These are phyloP conservation scores for Chalciporus sphaerocephalus DNA, from an alignment of 768 basidiomycete genomes.

Conservation along the genomic window DNA sequence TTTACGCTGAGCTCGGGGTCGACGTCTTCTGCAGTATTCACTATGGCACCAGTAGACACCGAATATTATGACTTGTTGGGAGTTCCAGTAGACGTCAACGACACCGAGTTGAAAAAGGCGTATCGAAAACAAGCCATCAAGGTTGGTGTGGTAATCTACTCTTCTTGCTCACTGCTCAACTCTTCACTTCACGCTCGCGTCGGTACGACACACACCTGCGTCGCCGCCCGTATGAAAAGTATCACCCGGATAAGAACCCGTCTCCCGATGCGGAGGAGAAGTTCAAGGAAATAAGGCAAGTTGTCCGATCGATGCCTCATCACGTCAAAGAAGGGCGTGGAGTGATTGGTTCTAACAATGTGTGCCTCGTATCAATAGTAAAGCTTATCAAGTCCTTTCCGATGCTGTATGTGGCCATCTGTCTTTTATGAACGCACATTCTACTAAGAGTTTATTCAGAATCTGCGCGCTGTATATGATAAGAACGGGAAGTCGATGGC, in stretches of 20 bases:
- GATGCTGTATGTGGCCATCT: slow-evolving; percentile 56
- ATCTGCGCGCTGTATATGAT: slow-evolving; percentile 87
- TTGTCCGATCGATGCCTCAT: slow-evolving; percentile 3
- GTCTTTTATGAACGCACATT: slow-evolving; percentile 7
- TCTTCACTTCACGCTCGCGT: neutral
- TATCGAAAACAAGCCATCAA: slow-evolving; percentile 94
- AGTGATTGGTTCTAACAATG: slow-evolving; percentile 14
- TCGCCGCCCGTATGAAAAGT: slow-evolving; percentile 43
- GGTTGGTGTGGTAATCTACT: slow-evolving; percentile 39
- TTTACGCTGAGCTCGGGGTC: neutral
- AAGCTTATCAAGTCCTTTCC: slow-evolving; percentile 92
- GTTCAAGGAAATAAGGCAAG: slow-evolving; percentile 93
- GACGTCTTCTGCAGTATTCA: neutral
- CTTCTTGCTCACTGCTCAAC: neutral
- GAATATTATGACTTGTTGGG: slow-evolving; percentile 84
- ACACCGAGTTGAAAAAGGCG: slow-evolving; percentile 87
- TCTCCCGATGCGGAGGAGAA: slow-evolving; percentile 91
- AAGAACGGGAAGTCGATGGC: slow-evolving; percentile 92
- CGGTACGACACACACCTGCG: neutral
- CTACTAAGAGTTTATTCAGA: slow-evolving; percentile 38
- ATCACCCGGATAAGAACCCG: slow-evolving; percentile 93
- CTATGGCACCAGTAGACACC: slow-evolving; percentile 85
- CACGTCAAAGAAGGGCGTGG: slow-evolving; percentile 9
- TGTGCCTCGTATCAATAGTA: slow-evolving; percentile 43
- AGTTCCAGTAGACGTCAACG: slow-evolving; percentile 67